A percentile compares a stretch with the other conserved stretches of the same genome.
Conservation (phyloP, 129 eudicot genomes). For the Pittosporum tobira region DNA sequence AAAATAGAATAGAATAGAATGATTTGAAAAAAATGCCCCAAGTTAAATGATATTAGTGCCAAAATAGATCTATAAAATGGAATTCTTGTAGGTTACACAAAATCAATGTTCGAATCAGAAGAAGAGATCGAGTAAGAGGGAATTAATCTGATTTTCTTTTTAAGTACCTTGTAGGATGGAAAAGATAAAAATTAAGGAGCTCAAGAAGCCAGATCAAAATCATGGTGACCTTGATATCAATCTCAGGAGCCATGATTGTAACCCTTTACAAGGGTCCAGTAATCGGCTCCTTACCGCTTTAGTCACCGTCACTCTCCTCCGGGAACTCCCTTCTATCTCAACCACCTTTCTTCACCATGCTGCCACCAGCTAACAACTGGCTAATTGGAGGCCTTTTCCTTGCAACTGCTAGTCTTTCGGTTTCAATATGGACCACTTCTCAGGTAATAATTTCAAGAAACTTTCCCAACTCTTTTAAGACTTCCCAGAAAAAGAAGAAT, state of each 20-base stretch:
- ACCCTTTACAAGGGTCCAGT: slow-evolving; percentile 35
- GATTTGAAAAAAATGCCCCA: too few relatives aligned
- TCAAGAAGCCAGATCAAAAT: slow-evolving; percentile 19
- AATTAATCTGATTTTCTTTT: too few relatives aligned
- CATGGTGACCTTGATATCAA: slow-evolving; percentile 27
- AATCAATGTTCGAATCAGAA: too few relatives aligned
- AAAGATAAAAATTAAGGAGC: slow-evolving; percentile 2
- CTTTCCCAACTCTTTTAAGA: too few relatives aligned
- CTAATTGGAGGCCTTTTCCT: slow-evolving; percentile 33
- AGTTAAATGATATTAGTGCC: too few relatives aligned
- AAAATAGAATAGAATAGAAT: too few relatives aligned
- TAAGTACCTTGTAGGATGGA: slow-evolving; percentile 8
- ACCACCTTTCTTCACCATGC: slow-evolving; percentile 8
- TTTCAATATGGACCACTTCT: slow-evolving; percentile 25
- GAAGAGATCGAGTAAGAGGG: too few relatives aligned
- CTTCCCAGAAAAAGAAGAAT: too few relatives aligned
- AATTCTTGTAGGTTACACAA: too few relatives aligned
- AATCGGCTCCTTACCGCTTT: slow-evolving; percentile 15
- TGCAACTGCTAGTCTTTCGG: slow-evolving; percentile 21
- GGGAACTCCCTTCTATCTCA: not conserved
- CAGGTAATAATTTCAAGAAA: slow-evolving; percentile 37
- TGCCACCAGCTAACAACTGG: slow-evolving; percentile 13
- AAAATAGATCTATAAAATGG: too few relatives aligned
- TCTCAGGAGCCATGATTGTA: slow-evolving; percentile 32
- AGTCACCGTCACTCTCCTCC: slow-evolving; percentile 1